Percentiles rank a stretch among this genome's conserved stretches.
These are phyloP conservation scores for Penicillium egyptiacum DNA, from an alignment of 495 filamentous ascomycete species.

Conservation along the genomic window DNA sequence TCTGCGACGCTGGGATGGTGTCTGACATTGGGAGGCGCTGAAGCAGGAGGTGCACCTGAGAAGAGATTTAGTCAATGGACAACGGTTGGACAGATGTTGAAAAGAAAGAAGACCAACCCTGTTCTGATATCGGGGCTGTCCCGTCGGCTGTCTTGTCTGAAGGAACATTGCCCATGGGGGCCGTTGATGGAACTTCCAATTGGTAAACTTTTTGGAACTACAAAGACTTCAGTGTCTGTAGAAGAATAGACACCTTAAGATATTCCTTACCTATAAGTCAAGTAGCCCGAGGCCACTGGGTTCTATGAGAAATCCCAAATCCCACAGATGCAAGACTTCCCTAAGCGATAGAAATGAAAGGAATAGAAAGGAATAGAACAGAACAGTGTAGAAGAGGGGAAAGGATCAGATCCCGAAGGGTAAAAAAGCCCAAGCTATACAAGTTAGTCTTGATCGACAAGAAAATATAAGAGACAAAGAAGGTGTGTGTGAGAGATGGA, in stretches of 20 bases:
- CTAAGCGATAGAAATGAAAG: neutral
- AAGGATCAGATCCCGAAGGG: neutral
- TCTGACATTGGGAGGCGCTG: constrained; percentile 26
- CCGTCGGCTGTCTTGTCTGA: constrained; percentile 23
- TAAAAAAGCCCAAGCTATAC: neutral
- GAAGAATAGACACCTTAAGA: neutral
- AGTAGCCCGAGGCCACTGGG: neutral
- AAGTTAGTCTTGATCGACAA: neutral
- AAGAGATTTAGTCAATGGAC: constrained; percentile 17
- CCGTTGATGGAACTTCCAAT: constrained; percentile 13
- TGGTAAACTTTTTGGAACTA: neutral
- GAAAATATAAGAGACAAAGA: no score
- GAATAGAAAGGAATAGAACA: neutral
- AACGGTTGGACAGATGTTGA: neutral
- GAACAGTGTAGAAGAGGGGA: neutral
- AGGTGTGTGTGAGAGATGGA: neutral
- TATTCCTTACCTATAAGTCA: neutral
- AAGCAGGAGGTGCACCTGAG: constrained; percentile 20
- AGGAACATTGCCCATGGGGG: constrained; percentile 40
- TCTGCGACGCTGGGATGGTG: constrained; percentile 26
- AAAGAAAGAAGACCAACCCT: constrained; percentile 28
- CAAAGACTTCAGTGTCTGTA: neutral
- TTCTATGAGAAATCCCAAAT: neutral
- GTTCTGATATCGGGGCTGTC: constrained; percentile 19
- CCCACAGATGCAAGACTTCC: neutral